A percentile compares a stretch with the other conserved stretches of the same genome.
These are phyloP conservation scores for Boechera divaricarpa DNA, from an alignment of 345 rosid genomes.

Conservation along the genomic window DNA sequence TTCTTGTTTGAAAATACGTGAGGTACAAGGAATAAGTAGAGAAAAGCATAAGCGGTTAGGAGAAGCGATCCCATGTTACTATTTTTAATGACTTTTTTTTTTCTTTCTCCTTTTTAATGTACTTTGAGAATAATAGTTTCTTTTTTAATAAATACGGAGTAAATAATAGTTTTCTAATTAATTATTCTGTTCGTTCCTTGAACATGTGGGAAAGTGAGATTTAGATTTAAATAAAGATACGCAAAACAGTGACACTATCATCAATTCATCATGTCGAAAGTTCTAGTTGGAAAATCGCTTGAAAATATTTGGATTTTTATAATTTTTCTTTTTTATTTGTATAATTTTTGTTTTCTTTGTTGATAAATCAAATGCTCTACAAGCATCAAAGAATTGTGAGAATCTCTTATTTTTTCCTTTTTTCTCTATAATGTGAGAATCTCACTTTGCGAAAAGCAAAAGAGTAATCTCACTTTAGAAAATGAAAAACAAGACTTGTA, in stretches of 20 bases:
- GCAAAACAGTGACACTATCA: neutral
- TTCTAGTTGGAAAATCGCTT: neutral
- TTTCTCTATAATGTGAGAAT: neutral
- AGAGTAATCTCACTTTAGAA: neutral
- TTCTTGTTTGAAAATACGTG: slow-evolving; percentile 31
- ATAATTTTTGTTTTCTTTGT: neutral
- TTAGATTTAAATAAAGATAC: neutral
- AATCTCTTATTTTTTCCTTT: neutral
- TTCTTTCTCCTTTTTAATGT: neutral
- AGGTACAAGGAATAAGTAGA: slow-evolving; percentile 12
- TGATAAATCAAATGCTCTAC: neutral
- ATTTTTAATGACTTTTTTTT: neutral
- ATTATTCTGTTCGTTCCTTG: neutral
- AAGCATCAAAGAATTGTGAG: slow-evolving; percentile 1
- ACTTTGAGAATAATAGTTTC: slow-evolving; percentile 3
- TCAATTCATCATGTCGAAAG: neutral
- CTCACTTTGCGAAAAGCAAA: slow-evolving; percentile 1
- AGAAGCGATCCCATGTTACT: slow-evolving; percentile 8
- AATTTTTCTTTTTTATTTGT: neutral
- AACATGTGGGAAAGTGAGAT: neutral
- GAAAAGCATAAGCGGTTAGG: slow-evolving; percentile 23
- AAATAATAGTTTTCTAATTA: no score
- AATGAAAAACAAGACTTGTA: neutral
- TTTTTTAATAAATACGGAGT: no score
- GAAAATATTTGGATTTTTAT: slow-evolving; percentile 3